These are phyloP conservation scores for Globisporangium sylvaticum DNA, from an alignment of 352 stramenopile species.

Conservation along the genomic window DNA sequence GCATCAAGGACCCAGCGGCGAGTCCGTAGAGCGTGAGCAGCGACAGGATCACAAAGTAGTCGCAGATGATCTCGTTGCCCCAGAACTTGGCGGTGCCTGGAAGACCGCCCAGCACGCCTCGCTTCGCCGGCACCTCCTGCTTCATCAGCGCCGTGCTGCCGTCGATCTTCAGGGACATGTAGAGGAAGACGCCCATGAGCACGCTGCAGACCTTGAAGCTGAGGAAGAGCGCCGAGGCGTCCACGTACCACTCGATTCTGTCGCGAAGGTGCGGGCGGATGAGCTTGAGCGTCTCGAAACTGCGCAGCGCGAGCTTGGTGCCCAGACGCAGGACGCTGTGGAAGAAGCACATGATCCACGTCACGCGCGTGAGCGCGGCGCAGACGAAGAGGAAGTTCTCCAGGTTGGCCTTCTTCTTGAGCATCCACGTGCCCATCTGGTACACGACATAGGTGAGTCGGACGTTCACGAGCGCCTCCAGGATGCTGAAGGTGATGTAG, in stretches of 20 bases:
- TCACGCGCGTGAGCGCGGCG: slow-evolving; percentile 27
- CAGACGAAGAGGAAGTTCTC: slow-evolving; percentile 37
- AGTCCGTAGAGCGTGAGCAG: slow-evolving; percentile 38
- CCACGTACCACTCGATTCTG: slow-evolving; percentile 21
- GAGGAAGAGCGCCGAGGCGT: slow-evolving; percentile 19
- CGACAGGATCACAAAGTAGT: slow-evolving; percentile 44
- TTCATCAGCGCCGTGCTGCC: slow-evolving; percentile 45
- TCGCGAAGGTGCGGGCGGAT: background rate
- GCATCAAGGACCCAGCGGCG: slow-evolving; percentile 25
- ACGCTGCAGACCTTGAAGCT: slow-evolving; percentile 36
- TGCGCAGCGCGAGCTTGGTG: slow-evolving; percentile 1
- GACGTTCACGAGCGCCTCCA: slow-evolving; percentile 28
- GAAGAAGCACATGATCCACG: slow-evolving; percentile 27
- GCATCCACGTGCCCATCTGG: slow-evolving; percentile 30
- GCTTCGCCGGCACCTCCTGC: slow-evolving; percentile 23
- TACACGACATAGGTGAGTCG: slow-evolving; percentile 30
- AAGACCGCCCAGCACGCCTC: slow-evolving; percentile 32
- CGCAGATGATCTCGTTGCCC: slow-evolving; percentile 50
- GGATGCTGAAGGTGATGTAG: slow-evolving; percentile 35
- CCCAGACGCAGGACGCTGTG: background rate
- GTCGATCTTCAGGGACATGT: slow-evolving; percentile 26
- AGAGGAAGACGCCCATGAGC: slow-evolving; percentile 20
- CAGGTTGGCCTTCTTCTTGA: slow-evolving; percentile 21
- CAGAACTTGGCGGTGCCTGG: slow-evolving; percentile 39
- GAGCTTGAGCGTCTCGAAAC: slow-evolving; percentile 7